Evolutionary conservation across 495 filamentous ascomycete genomes (phyloP), one percentile per base, ranked within the genome.

Genomic region (Lasiosphaeriaceae sp.): DNA sequence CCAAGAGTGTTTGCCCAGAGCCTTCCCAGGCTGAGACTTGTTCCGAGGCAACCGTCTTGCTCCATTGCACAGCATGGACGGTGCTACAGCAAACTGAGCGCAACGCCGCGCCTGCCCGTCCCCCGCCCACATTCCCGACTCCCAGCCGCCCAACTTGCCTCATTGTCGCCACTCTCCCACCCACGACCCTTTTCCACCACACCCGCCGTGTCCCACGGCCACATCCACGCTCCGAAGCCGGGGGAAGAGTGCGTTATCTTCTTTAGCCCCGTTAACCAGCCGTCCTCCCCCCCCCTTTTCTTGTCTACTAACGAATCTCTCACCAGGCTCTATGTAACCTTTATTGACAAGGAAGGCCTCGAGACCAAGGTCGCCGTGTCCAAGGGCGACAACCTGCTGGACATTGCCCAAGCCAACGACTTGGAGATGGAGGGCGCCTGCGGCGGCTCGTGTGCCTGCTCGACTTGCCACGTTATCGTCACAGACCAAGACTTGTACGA

Each of bases 351-450:
- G 71, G 92, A 97, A n/a, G 84, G 84, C 21, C 75, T 80, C 3
- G 78, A 83, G 64, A 80, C 89, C 66, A 87, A 84, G 46, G 81
- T 96, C 64, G 85, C 89, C 61, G 92, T 96, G 11, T 75, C 84
- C 4, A 83, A 86, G 66, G 95, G 94, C 29, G 90, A 96, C 70
- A 97, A 98, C 68, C 72, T 98, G 49, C 77, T 98, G 34, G 91
- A 96, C 62, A 94, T 98, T 62, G 94, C 94, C 17, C 93, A 97
- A 72, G 88, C 86, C 34, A 83, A 97, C 72, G 94, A 97, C 65
- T 72, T 98, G 11, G 94, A 98, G 72, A 97, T 98, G 93, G 94
- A 98, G 78, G 94, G 92, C 47, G 94, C 94, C 9, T 98, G 94
- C 65, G 94, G 93, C 34, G 94, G 94, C 17, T 95, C 90, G 6